Evolutionary conservation across 2,329 filamentous ascomycete genomes (phyloP).

Genomic region (Aspergillus novoparasiticus): DNA sequence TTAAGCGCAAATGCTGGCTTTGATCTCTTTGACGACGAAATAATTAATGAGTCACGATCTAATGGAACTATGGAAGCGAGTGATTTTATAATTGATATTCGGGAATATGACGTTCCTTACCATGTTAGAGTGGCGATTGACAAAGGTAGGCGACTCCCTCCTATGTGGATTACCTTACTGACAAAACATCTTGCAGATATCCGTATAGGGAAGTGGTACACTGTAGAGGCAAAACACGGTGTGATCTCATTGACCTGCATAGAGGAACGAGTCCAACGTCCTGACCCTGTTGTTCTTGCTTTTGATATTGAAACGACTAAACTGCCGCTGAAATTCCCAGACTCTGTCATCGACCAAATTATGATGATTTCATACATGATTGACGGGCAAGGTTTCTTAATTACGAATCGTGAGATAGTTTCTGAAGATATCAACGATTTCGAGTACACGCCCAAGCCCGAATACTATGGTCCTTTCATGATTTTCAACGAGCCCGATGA

Average conservation of each 20-base stretch:
- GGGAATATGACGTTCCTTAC: conserved; percentile 99
- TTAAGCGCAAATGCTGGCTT: conserved; percentile 75
- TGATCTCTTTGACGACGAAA: conserved; percentile 92
- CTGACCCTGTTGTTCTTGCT: conserved; percentile 97
- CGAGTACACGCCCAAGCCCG: conserved; percentile 95
- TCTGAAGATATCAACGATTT: conserved; percentile 97
- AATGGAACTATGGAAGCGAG: conserved; percentile 84
- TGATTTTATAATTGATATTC: conserved; percentile 97
- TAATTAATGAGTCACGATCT: conserved; percentile 77
- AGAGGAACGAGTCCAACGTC: conserved; percentile 82
- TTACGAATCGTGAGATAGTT: conserved; percentile 96
- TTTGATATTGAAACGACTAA: conserved; percentile 99
- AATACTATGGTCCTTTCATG: conserved; percentile 93
- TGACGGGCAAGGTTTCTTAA: conserved; percentile 94
- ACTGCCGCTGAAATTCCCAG: conserved; percentile 92
- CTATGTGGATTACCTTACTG: conserved; percentile 17
- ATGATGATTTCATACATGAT: conserved; percentile 99
- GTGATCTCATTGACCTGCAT: conserved; percentile 80
- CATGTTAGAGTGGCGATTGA: conserved; percentile 99
- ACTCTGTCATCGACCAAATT: conserved; percentile 89
- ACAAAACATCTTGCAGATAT: conserved; percentile 65
- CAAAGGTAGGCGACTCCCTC: conserved; percentile 59
- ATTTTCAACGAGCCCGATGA: conserved; percentile 98
- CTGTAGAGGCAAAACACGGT: conserved; percentile 90
- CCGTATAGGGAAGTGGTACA: conserved; percentile 95